These are phyloP conservation scores for Mortierella antarctica DNA, from an alignment of 192 early-diverging fungal genomes.

Conservation along the genomic window DNA sequence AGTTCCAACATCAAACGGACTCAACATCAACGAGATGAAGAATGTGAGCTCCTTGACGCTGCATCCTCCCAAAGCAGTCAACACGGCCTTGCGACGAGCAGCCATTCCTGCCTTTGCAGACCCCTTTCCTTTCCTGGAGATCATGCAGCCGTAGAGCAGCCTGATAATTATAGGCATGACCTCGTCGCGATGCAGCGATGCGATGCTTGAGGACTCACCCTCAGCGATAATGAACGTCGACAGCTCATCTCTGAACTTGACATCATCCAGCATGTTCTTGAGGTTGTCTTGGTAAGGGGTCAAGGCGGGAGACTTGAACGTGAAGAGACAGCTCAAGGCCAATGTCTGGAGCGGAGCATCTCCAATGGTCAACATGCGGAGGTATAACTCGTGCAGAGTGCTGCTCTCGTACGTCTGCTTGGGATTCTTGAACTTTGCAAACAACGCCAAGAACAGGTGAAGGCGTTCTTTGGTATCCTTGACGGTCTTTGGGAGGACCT, in stretches of 20 bases:
- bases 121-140: conserved; percentile 79
- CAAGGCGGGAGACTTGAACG: conserved; percentile 81
- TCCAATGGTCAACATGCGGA: conserved; percentile 83
- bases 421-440: conserved; percentile 77
- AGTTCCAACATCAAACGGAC: conserved; percentile 73
- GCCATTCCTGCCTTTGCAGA: conserved; percentile 76
- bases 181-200: conserved; percentile 72
- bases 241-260: conserved; percentile 92
- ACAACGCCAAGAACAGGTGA: conserved; percentile 67
- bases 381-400: conserved; percentile 69
- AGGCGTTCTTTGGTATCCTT: conserved; percentile 45
- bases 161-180: conserved; percentile 83
- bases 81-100: conserved; percentile 83
- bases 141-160: conserved; percentile 91
- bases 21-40: conserved; percentile 86
- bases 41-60: conserved; percentile 69
- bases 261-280: conserved; percentile 81
- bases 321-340: conserved; percentile 86
- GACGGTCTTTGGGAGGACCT: conserved; percentile 34
- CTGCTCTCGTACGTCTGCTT: conserved; percentile 60
- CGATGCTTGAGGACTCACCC: conserved; percentile 65
- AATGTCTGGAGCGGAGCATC: conserved; percentile 82
- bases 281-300: conserved; percentile 82
- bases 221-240: conserved; percentile 78
- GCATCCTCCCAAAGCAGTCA: conserved; percentile 83